Evolutionary conservation across 1,139 yeast genomes (phyloP).

Genomic region (Pichia sp.): DNA sequence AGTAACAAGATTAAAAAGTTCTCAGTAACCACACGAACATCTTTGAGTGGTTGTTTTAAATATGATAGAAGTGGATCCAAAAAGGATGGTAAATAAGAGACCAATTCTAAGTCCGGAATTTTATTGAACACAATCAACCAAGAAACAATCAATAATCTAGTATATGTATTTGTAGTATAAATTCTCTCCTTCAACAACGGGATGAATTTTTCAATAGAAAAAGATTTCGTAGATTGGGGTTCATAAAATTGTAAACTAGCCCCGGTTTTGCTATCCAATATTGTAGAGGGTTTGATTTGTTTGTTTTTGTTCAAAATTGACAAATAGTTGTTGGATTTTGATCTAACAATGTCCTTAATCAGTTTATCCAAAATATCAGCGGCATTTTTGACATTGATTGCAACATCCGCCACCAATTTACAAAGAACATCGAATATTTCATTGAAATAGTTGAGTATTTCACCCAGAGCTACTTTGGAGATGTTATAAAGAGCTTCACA

Average conservation of each 20-base stretch:
- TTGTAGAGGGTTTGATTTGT: conserved; percentile 36
- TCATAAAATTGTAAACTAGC: conserved; percentile 58
- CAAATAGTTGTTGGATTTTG: conserved; percentile 85
- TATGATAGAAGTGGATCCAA: conserved; percentile 79
- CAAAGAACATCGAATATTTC: conserved; percentile 92
- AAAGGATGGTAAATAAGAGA: conserved; percentile 82
- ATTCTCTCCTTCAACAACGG: conserved; percentile 87
- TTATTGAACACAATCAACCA: conserved; percentile 91
- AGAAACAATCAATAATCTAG: conserved; percentile 82
- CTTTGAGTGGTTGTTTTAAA: conserved; percentile 77
- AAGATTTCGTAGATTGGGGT: conserved; percentile 62
- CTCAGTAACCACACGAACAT: conserved; percentile 81
- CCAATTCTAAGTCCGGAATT: conserved; percentile 84
- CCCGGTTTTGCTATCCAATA: conserved; percentile 39
- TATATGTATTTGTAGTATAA: conserved; percentile 87
- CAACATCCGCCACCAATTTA: conserved; percentile 84
- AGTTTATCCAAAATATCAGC: conserved; percentile 89
- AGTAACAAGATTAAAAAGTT: conserved; percentile 66
- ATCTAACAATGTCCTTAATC: conserved; percentile 91
- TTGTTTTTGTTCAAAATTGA: conserved; percentile 45
- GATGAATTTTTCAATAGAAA: conserved; percentile 79
- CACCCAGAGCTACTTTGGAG: conserved; percentile 96
- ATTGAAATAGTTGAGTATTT: conserved; percentile 81
- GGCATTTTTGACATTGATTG: conserved; percentile 88
- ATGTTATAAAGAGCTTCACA: conserved; percentile 95